A percentile compares a stretch with the other conserved stretches of the same genome.
Evolutionary conservation across 2,329 filamentous ascomycete genomes (phyloP).

Genomic region (Fusarium sp.): DNA sequence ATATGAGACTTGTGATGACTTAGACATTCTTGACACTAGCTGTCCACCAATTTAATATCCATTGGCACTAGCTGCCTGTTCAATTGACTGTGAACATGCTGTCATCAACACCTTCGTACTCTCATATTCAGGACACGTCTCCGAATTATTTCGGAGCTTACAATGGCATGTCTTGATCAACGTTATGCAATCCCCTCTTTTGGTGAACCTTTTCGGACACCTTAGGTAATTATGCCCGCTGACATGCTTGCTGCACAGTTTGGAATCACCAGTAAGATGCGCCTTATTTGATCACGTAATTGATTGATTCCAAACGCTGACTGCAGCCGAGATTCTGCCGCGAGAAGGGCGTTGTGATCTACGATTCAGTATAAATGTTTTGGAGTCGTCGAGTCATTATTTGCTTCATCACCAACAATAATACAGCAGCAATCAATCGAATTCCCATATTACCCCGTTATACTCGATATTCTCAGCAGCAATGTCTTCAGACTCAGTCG

Average conservation of each 20-base stretch:
- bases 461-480: rapidly evolving
- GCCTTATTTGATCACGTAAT: neutral
- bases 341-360: neutral
- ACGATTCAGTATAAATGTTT: neutral
- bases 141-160: neutral
- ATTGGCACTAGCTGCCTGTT: neutral
- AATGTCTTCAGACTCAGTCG: slow-evolving; percentile 7
- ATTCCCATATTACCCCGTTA: too few relatives aligned
- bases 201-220: neutral
- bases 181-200: neutral
- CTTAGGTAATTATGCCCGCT: neutral
- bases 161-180: neutral
- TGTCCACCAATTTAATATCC: neutral
- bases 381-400: neutral
- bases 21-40: neutral
- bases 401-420: neutral
- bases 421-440: too few relatives aligned
- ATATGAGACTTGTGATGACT: neutral
- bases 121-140: neutral
- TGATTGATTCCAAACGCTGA: neutral
- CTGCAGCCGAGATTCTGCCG: neutral
- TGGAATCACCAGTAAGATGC: neutral
- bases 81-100: neutral
- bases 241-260: neutral
- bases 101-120: neutral